A percentile compares a stretch with the other conserved stretches of the same genome.
Evolutionary conservation across 2,329 filamentous ascomycete genomes (phyloP).

Genomic region (Microascus cirrosus): DNA sequence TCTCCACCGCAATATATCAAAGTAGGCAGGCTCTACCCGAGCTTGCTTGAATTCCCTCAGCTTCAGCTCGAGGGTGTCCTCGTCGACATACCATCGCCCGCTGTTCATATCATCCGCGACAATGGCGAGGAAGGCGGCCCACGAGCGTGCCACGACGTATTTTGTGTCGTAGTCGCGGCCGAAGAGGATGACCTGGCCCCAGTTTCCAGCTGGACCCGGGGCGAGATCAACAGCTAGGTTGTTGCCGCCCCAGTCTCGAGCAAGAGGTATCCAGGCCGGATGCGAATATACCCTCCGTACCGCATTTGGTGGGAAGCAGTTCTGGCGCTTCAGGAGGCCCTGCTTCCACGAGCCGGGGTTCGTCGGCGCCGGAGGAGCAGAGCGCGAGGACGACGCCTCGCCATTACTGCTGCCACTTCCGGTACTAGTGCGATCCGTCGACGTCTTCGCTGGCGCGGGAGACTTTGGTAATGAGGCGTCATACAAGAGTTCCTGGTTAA

Average conservation of each 20-base stretch:
- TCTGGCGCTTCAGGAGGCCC: slow-evolving; percentile 73
- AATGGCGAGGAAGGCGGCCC: slow-evolving; percentile 74
- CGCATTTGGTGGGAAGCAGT: slow-evolving; percentile 74
- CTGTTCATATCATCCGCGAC: slow-evolving; percentile 86
- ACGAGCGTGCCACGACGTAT: slow-evolving; percentile 89
- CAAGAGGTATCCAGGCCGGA: slow-evolving; percentile 88
- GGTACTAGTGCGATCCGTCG: slow-evolving; percentile 46
- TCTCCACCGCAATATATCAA: slow-evolving; percentile 91
- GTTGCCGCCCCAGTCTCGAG: slow-evolving; percentile 97
- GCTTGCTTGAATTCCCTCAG: slow-evolving; percentile 82
- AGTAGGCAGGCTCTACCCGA: slow-evolving; percentile 83
- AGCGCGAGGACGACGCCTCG: slow-evolving; percentile 59
- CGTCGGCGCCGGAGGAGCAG: slow-evolving; percentile 14
- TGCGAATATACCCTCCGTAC: slow-evolving; percentile 92
- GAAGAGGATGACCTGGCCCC: slow-evolving; percentile 95
- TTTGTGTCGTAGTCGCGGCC: slow-evolving; percentile 98
- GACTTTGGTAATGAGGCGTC: slow-evolving; percentile 24
- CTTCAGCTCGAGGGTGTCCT: slow-evolving; percentile 85
- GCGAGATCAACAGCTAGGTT: slow-evolving; percentile 89
- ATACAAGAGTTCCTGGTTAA: slow-evolving; percentile 80
- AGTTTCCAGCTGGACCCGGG: slow-evolving; percentile 78
- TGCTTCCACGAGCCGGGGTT: slow-evolving; percentile 59
- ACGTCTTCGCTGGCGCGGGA: slow-evolving; percentile 39
- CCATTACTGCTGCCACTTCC: slow-evolving; percentile 50
- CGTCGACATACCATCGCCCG: slow-evolving; percentile 84